These are phyloP conservation scores for Cercospora sp. DNA, from an alignment of 2,329 filamentous ascomycete genomes.

Conservation along the genomic window DNA sequence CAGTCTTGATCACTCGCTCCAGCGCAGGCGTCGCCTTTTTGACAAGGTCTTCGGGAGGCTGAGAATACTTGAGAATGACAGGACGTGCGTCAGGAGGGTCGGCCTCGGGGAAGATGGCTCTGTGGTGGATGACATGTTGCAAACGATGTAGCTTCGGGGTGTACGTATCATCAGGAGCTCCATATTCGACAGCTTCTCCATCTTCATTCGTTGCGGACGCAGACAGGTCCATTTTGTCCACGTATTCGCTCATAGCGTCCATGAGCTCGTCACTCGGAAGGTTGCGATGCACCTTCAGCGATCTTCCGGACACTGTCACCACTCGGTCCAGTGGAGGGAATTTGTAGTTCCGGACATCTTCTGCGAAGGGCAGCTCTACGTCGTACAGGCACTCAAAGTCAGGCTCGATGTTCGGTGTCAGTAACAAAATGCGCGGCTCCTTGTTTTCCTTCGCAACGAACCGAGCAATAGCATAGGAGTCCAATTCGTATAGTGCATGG, in stretches of 20 bases:
- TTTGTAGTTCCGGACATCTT: constrained; percentile 85
- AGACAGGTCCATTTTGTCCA: constrained; percentile 89
- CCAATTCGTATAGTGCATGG: constrained; percentile 79
- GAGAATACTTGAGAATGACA: constrained; percentile 69
- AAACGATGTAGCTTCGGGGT: constrained; percentile 86
- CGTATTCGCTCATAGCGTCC: constrained; percentile 83
- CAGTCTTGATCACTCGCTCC: constrained; percentile 63
- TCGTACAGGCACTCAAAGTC: constrained; percentile 86
- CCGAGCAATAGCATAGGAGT: constrained; percentile 82
- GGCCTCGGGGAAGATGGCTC: constrained; percentile 71
- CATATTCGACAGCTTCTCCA: constrained; percentile 66
- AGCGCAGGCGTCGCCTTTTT: constrained; percentile 59
- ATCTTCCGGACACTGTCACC: constrained; percentile 80
- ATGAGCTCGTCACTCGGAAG: constrained; percentile 73
- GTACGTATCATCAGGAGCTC: constrained; percentile 76
- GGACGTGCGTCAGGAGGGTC: constrained; percentile 62
- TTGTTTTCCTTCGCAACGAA: constrained; percentile 82
- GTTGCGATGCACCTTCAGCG: constrained; percentile 77
- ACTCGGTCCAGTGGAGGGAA: constrained; percentile 89
- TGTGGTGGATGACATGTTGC: constrained; percentile 78
- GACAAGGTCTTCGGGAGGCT: constrained; percentile 68
- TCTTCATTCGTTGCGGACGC: constrained; percentile 70
- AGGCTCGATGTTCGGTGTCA: constrained; percentile 76
- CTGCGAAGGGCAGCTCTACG: constrained; percentile 85
- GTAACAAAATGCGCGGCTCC: constrained; percentile 71